Evolutionary conservation across 345 rosid genomes (phyloP).

Genomic region (Salix suchowensis): DNA sequence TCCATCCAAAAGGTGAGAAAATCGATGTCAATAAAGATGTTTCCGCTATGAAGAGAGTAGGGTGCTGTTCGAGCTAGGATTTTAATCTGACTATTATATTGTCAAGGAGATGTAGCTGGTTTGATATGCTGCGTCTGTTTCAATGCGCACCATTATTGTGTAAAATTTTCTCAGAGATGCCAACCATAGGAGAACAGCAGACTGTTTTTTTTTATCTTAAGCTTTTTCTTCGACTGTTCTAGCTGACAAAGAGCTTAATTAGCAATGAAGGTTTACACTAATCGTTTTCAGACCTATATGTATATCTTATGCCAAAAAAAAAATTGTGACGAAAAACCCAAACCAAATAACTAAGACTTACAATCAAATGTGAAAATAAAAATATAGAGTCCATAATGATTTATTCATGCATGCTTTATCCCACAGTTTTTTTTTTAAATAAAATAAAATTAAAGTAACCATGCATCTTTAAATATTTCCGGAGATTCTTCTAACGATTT

Average conservation of each 20-base stretch:
- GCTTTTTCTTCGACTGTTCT: conserved; percentile 12
- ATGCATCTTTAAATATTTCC: too few relatives aligned
- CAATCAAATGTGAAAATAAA: too few relatives aligned
- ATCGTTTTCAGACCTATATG: conserved; percentile 1
- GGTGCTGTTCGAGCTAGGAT: conserved; percentile 79
- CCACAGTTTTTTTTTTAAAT: too few relatives aligned
- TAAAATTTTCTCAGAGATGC: conserved; percentile 33
- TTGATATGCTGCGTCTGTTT: conserved; percentile 19
- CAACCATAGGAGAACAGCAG: conserved; percentile 20
- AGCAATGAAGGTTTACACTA: conserved; percentile 16
- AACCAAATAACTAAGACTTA: too few relatives aligned
- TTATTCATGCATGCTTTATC: too few relatives aligned
- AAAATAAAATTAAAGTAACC: too few relatives aligned
- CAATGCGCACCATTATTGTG: conserved; percentile 26
- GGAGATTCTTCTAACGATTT: too few relatives aligned
- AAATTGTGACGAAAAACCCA: too few relatives aligned
- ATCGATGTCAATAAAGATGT: conserved; percentile 78
- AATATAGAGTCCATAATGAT: too few relatives aligned
- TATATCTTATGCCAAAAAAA: too few relatives aligned
- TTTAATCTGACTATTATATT: conserved; percentile 7
- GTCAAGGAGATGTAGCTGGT: conserved; percentile 23
- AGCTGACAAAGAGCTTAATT: conserved; percentile 15
- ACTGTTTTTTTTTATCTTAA: conserved; percentile 26
- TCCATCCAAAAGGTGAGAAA: conserved; percentile 81
- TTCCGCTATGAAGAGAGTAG: conserved; percentile 81